These are phyloP conservation scores for Jackrogersella minutella DNA, from an alignment of 495 filamentous ascomycete genomes.

Conservation along the genomic window DNA sequence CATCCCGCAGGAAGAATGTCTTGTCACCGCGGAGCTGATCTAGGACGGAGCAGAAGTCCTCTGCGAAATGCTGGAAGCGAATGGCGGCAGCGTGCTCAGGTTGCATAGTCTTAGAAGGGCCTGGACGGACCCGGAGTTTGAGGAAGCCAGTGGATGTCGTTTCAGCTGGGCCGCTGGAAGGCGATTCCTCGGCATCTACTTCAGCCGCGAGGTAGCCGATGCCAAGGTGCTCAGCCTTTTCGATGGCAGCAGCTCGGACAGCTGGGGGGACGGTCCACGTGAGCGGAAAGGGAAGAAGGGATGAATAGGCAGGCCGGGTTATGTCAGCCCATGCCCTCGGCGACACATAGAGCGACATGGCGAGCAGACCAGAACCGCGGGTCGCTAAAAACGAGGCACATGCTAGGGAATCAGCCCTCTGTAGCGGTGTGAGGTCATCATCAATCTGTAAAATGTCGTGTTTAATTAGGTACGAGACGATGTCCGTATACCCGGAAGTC, in stretches of 20 bases:
- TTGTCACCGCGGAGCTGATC: constrained; percentile 64
- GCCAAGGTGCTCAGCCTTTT: constrained; percentile 76
- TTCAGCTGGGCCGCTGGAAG: constrained; percentile 41
- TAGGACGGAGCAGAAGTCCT: constrained; percentile 73
- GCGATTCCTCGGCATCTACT: constrained; percentile 40
- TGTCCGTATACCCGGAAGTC: constrained; percentile 75
- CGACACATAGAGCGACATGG: constrained; percentile 87
- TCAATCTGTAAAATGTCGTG: constrained; percentile 68
- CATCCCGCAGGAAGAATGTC: constrained; percentile 60
- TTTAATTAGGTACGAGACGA: constrained; percentile 73
- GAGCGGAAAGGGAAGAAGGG: constrained; percentile 80
- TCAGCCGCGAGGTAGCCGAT: constrained; percentile 55
- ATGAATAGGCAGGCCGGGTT: constrained; percentile 78
- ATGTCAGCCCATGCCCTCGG: constrained; percentile 77
- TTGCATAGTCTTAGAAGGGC: constrained; percentile 41
- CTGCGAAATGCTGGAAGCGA: constrained; percentile 71
- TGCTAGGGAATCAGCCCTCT: constrained; percentile 75
- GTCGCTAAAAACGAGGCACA: constrained; percentile 71
- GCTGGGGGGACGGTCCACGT: constrained; percentile 79
- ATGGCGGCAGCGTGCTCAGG: constrained; percentile 67
- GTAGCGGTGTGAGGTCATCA: constrained; percentile 67
- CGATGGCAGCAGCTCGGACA: constrained; percentile 70
- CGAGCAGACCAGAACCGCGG: constrained; percentile 71
- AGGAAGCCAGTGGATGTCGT: constrained; percentile 42
- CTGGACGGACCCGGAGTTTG: constrained; percentile 39